Base-by-base conservation (phyloP, 2,329 filamentous ascomycete species). In the Penicillium vulpinum region DNA sequence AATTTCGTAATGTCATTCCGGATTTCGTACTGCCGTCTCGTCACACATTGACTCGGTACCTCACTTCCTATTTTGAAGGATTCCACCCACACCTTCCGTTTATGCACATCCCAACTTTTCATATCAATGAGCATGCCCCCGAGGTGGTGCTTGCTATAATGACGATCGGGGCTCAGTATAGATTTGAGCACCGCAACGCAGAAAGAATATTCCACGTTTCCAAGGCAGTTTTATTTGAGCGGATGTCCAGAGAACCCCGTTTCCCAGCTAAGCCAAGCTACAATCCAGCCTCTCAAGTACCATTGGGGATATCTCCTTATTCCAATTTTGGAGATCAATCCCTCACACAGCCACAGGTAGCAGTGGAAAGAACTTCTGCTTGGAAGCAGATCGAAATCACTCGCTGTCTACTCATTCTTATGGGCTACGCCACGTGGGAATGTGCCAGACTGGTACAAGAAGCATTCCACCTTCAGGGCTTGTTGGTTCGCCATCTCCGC, bases 41-140 rank as follows among this genome's bases (percentile, higher is more conserved):
- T 3, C 82, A 89, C 62, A 88, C 88, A 0, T 70, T 90, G 28
- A 86, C 85, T 3, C 77, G 88, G 33, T 90, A 90, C 60, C 73
- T 90, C 31, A 86, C 88, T 57, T 87, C 87, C 1, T 91, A 89
- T 64, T 83, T 89, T 51, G 84, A 81, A 56, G 87, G 87, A 0
- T 89, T 90, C 56, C 80, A 85, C 56, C 78, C 82, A 26, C 81
- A 85, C 58, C 77, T 85, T 39, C 83, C 83, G 0, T 85, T 90
- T 59, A 76, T 91, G 28, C 88, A 91, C 67, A 75, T 89, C 5
- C 85, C 88, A 0, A 90, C 87, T 0, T 78, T 90, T 45, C 79
- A 80, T 2, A 81, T 86, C 0, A 82, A 82, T 8, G 83, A 85
- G n/a, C 80, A 85, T n/a, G 84, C 86, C 0, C 83, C 87, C 0